Conservation (phyloP, 2,329 filamentous ascomycete genomes). For the Geosmithia putterillii region DNA sequence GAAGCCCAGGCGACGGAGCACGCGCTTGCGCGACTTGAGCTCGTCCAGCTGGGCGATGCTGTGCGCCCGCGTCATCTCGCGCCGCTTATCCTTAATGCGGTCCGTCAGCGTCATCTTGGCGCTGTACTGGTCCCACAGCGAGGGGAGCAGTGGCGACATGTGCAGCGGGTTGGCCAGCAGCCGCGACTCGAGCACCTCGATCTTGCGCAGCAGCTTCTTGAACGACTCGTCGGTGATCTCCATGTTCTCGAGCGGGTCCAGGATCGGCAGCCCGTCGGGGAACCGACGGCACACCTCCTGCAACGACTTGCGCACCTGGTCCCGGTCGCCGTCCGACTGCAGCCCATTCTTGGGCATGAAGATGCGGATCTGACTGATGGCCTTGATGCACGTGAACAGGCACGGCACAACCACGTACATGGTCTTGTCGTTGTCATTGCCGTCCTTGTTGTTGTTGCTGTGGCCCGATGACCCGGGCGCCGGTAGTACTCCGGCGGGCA, state of each 20-base stretch:
- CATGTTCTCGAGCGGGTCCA: slow-evolving; percentile 97
- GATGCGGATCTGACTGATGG: slow-evolving; percentile 72
- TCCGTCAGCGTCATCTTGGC: slow-evolving; percentile 64
- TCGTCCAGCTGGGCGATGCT: slow-evolving; percentile 91
- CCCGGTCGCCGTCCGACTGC: slow-evolving; percentile 50
- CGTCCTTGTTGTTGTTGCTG: slow-evolving; percentile 10
- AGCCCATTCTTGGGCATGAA: slow-evolving; percentile 67
- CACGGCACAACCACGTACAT: slow-evolving; percentile 52
- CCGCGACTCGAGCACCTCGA: slow-evolving; percentile 88
- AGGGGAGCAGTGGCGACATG: slow-evolving; percentile 71
- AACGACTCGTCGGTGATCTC: slow-evolving; percentile 83
- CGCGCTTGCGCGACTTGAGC: slow-evolving; percentile 89
- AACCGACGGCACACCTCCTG: slow-evolving; percentile 78
- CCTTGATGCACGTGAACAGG: slow-evolving; percentile 72
- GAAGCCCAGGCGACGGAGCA: slow-evolving; percentile 85
- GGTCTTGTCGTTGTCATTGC: slow-evolving; percentile 9
- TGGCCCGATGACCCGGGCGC: no score
- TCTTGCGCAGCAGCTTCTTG: slow-evolving; percentile 88
- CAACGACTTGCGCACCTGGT: slow-evolving; percentile 56
- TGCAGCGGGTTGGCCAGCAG: slow-evolving; percentile 84
- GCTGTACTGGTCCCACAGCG: slow-evolving; percentile 78
- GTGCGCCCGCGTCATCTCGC: slow-evolving; percentile 72
- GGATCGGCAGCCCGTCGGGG: slow-evolving; percentile 76
- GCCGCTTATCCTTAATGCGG: slow-evolving; percentile 80
- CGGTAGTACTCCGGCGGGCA: slow-evolving; percentile 47